Percentiles rank a stretch among this genome's conserved stretches.
Evolutionary conservation across 177 flowering plant genomes (phyloP).

Genomic region (Tripterygium wilfordii): DNA sequence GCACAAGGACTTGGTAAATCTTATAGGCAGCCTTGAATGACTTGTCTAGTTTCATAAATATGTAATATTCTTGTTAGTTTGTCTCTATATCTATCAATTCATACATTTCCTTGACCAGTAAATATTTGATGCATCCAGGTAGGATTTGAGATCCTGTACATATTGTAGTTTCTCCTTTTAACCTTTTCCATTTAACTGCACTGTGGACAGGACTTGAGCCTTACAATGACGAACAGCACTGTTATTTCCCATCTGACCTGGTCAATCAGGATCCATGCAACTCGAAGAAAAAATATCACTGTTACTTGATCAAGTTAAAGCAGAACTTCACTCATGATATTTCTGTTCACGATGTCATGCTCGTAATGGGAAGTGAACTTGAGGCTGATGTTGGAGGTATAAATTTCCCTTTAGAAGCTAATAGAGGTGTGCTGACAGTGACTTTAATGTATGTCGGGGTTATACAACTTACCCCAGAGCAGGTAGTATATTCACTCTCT

Average conservation of each 20-base stretch:
- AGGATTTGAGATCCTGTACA: no score
- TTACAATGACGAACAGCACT: constrained; percentile 35
- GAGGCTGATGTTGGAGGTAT: constrained; percentile 32
- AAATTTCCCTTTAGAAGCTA: constrained; percentile 37
- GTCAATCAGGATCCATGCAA: constrained; percentile 17
- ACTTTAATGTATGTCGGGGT: constrained; percentile 36
- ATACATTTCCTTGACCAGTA: no score
- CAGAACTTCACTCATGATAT: constrained; percentile 33
- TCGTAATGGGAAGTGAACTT: constrained; percentile 39
- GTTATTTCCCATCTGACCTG: constrained; percentile 59
- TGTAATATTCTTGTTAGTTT: no score
- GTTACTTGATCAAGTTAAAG: constrained; percentile 50
- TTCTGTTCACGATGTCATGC: constrained; percentile 36
- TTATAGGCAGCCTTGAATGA: neutral
- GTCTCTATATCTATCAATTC: no score
- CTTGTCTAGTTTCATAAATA: no score
- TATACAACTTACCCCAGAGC: constrained; percentile 26
- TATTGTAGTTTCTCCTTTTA: no score
- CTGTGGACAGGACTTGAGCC: constrained; percentile 40
- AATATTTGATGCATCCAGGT: no score
- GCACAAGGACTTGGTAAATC: constrained; percentile 38
- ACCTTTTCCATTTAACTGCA: no score
- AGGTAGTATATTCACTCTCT: no score
- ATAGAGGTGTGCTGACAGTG: constrained; percentile 36
- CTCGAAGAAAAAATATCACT: constrained; percentile 25